Base-by-base conservation (phyloP, 495 filamentous ascomycete species). In the Neurospora sp. region DNA sequence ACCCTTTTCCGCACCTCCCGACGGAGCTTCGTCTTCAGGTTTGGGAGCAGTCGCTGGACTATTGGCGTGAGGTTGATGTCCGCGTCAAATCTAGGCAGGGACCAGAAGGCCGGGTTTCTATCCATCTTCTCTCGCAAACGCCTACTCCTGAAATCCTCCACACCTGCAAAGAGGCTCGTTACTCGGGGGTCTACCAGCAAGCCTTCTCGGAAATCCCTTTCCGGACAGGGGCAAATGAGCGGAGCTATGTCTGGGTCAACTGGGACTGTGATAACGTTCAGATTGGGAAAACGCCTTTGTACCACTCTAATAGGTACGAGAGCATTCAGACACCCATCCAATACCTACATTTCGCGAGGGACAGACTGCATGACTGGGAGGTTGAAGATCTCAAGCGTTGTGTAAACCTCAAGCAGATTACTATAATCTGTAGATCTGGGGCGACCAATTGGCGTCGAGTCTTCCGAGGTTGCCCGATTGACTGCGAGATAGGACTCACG, bases 271-370 rank as follows among this genome's bases (percentile, higher is more conserved):
- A 53, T 53, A 27, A 0, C 20, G 27, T 53, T 4, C 4, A 5
- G 3, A 20, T 45, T 45, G 42, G 18, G 18, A 45, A 2, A 1
- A 42, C 40, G 14, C 0, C 1, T 42, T 40, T 35, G 3, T 1
- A 1, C 9, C 1, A 14, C 1, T 41, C n/a, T n/a, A n/a, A 14
- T 10, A 16, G 12, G 0, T 3, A 0, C 9, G 8, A 1, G 0
- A 39, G 38, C 2, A 9, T 2, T 9, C 2, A 8, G 8, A 8
- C 38, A 45, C 20, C 18, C n/a, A 45, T 45, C 1, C 42, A 20
- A 45, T 45, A 20, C 42, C 42, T 45, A 3, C 42, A 20, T n/a
- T 9, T 20, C 1, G 3, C 0, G 42, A 20, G 0, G 8, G 3
- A 45, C 42, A 4, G 3, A 4, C 42, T 45, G 0, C 7, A 4